phyloP scores from a whole-genome alignment of 495 filamentous ascomycete genomes.

The Hypoxylon fuscum region DNA sequence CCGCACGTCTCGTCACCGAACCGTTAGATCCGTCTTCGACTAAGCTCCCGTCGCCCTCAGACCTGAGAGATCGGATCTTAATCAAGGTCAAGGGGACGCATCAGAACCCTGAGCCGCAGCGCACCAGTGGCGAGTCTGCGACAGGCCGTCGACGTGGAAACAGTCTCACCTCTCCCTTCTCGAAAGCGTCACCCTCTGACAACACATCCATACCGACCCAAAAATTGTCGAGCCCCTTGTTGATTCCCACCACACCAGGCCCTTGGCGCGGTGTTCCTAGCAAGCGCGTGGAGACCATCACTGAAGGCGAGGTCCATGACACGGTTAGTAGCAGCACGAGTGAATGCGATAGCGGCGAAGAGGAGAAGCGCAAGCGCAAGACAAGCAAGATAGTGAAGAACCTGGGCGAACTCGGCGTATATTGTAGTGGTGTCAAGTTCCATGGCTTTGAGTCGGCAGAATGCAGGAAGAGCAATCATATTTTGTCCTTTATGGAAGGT shows the following conservation, averaged over 20 bases:
- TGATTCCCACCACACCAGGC: conserved; percentile 47
- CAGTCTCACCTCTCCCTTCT: conserved; percentile 80
- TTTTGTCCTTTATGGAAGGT: conserved; percentile 90
- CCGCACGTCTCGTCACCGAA: conserved; percentile 76
- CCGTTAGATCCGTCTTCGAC: conserved; percentile 71
- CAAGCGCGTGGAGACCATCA: conserved; percentile 57
- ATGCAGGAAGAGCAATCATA: conserved; percentile 86
- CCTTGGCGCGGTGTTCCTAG: conserved; percentile 40
- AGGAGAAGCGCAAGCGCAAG: conserved; percentile 68
- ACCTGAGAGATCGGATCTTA: conserved; percentile 81
- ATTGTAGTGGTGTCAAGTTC: conserved; percentile 87
- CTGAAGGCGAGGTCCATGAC: conserved; percentile 60
- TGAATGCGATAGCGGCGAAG: conserved; percentile 65
- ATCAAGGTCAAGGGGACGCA: conserved; percentile 87
- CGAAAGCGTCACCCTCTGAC: conserved; percentile 65
- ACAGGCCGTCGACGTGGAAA: conserved; percentile 71
- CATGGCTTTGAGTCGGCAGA: conserved; percentile 75
- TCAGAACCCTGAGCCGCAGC: conserved; percentile 50
- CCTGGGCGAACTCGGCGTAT: conserved; percentile 87
- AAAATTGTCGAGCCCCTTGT: conserved; percentile 65
- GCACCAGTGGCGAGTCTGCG: conserved; percentile 48
- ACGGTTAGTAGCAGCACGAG: conserved; percentile 62
- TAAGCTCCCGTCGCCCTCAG: conserved; percentile 82
- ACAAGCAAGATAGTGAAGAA: conserved; percentile 86
- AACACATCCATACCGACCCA: conserved; percentile 61